Conservation (phyloP, 1,139 yeast species). For the Meyerozyma athensensis region DNA sequence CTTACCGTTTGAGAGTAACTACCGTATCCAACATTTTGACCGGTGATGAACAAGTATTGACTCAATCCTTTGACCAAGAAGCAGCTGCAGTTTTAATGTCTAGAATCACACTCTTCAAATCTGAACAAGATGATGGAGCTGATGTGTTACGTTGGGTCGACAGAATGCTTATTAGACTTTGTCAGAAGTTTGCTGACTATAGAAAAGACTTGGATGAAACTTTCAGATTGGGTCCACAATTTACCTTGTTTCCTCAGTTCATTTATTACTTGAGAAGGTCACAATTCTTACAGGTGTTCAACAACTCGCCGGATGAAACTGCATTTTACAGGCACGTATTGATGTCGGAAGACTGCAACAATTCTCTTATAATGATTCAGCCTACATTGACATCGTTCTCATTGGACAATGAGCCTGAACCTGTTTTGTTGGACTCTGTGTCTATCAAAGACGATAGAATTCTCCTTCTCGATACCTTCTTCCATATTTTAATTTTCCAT, state of each 20-base stretch:
- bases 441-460: slow-evolving; percentile 89
- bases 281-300: slow-evolving; percentile 92
- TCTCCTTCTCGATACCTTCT: slow-evolving; percentile 85
- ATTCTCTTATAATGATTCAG: slow-evolving; percentile 95
- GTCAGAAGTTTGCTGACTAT: slow-evolving; percentile 50
- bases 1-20: slow-evolving; percentile 86
- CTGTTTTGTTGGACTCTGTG: slow-evolving; percentile 91
- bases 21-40: slow-evolving; percentile 70
- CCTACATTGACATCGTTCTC: slow-evolving; percentile 89
- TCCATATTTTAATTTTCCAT: slow-evolving; percentile 92
- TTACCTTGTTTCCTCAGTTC: slow-evolving; percentile 78
- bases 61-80: slow-evolving; percentile 90
- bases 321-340: slow-evolving; percentile 94
- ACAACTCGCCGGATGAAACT: slow-evolving; percentile 98
- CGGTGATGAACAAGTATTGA: slow-evolving; percentile 43
- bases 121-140: slow-evolving; percentile 63
- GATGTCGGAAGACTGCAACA: slow-evolving; percentile 85
- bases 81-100: slow-evolving; percentile 98
- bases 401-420: slow-evolving; percentile 76
- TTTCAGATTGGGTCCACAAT: slow-evolving; percentile 44
- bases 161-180: slow-evolving; percentile 46
- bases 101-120: slow-evolving; percentile 84
- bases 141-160: slow-evolving; percentile 51
- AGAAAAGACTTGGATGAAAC: slow-evolving; percentile 45
- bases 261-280: slow-evolving; percentile 95